Base-by-base conservation (phyloP, 495 filamentous ascomycete species). In the Sporormia fimetaria region DNA sequence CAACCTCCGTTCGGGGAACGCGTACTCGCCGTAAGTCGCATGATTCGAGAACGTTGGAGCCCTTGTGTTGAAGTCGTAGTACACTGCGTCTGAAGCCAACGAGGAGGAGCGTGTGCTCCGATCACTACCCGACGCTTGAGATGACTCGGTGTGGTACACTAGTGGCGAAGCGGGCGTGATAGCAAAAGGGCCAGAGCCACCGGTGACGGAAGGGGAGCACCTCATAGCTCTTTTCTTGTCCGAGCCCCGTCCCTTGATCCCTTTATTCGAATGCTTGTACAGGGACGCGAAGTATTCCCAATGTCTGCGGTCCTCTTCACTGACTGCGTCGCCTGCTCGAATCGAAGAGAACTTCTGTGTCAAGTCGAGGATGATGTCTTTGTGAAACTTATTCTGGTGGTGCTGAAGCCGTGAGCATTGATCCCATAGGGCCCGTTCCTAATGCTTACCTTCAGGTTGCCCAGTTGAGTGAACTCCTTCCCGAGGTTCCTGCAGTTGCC, bases 251-350 rank as follows among this genome's bases (percentile, higher is more conserved):
- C 88, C 88, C 61, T 87, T 93, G 62, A 88, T 94, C 2, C 86
- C 88, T 53, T 92, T 93, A 59, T 87, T 87, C 52, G 82, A 81
- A 58, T 95, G 92, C 65, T 92, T 93, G 70, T 94, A 95, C 23
- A 90, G 66, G 1, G 76, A 70, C 3, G 79, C 74, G 47, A 96
- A 92, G 57, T 94, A 93, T 53, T 83, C 73, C 70, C 81, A 87
- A 22, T 95, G 62, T 42, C 84, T 82, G 44, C 74, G 77, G 49
- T 96, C 88, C 25, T 74, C 66, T 1, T 67, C 59, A 3, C 71
- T 69, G 39, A 88, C 75, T 4, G 69, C 63, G 22, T 78, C 72
- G 4, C 68, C 70, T 32, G 81, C 71, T 8, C 63, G 61, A 35
- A 83, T 64, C 40, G 67, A 67, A 3, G 78, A 74, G 56, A 95